These are phyloP conservation scores for Fonsecaea nubica DNA, from an alignment of 2,329 filamentous ascomycete genomes.

Conservation along the genomic window DNA sequence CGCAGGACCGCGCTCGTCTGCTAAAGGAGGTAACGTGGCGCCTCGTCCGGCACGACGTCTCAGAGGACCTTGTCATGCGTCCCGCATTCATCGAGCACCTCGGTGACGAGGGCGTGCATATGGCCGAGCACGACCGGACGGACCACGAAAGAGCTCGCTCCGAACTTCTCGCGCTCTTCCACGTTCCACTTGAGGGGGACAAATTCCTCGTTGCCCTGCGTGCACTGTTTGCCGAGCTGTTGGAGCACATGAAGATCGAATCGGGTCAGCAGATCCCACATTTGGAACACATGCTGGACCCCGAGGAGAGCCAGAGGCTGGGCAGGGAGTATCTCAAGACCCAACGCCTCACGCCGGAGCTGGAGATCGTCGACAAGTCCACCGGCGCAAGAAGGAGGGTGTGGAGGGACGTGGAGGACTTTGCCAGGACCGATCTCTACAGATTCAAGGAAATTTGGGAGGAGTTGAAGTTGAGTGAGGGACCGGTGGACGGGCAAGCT, in stretches of 20 bases:
- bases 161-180: conserved; percentile 27
- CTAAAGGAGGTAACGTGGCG: conserved; percentile 34
- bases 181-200: conserved; percentile 3
- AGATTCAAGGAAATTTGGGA: conserved; percentile 27
- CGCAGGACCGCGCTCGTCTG: conserved; percentile 17
- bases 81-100: conserved; percentile 35
- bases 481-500: neutral
- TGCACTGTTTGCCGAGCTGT: conserved; percentile 30
- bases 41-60: conserved; percentile 38
- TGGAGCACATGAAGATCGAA: conserved; percentile 36
- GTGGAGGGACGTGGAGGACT: conserved; percentile 30
- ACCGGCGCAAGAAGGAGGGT: conserved; percentile 18
- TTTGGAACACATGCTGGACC: conserved; percentile 28
- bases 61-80: conserved; percentile 38
- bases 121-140: conserved; percentile 36
- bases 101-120: conserved; percentile 26
- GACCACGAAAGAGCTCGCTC: conserved; percentile 34
- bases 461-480: conserved; percentile 5
- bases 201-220: conserved; percentile 14
- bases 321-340: conserved; percentile 34
- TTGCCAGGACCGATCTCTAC: conserved; percentile 22
- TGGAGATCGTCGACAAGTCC: conserved; percentile 16
- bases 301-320: conserved; percentile 26
- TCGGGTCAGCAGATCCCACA: conserved; percentile 35
- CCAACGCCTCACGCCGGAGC: conserved; percentile 31